A percentile compares a stretch with the other conserved stretches of the same genome.
phyloP scores from a whole-genome alignment of 768 basidiomycete genomes.

The Hypholoma sublateritium region DNA sequence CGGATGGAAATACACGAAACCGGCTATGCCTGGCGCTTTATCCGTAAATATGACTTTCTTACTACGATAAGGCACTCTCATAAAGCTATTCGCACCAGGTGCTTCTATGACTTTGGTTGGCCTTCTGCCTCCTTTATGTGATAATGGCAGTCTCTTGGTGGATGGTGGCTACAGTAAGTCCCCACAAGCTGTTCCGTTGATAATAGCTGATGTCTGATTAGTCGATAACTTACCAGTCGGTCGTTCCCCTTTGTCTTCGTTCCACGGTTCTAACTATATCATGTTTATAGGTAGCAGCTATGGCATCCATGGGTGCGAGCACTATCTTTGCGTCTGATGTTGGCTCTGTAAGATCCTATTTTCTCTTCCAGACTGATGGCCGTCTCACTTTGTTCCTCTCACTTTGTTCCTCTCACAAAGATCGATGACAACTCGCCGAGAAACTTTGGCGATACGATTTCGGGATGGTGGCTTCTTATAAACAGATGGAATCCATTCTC shows the following conservation, averaged over 20 bases:
- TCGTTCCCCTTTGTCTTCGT: neutral
- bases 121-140: constrained; percentile 89
- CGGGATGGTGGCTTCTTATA: constrained; percentile 93
- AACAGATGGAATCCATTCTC: constrained; percentile 95
- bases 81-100: constrained; percentile 40
- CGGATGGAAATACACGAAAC: constrained; percentile 97
- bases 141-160: constrained; percentile 90
- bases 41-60: constrained; percentile 45
- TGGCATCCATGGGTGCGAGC: constrained; percentile 89
- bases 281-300: constrained; percentile 71
- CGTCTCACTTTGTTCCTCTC: neutral
- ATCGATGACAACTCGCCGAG: constrained; percentile 95
- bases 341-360: constrained; percentile 60
- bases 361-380: neutral
- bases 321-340: constrained; percentile 94
- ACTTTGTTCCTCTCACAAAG: constrained; percentile 42
- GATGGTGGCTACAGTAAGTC: constrained; percentile 84
- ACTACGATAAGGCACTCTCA: constrained; percentile 1
- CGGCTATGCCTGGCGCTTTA: constrained; percentile 97
- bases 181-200: neutral
- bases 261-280: neutral
- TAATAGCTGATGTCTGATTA: constrained; percentile 26
- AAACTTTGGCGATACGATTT: constrained; percentile 92
- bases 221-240: constrained; percentile 87
- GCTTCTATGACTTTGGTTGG: constrained; percentile 98